These are phyloP conservation scores for Penicillium sp. DNA, from an alignment of 2,329 filamentous ascomycete species.

Conservation along the genomic window DNA sequence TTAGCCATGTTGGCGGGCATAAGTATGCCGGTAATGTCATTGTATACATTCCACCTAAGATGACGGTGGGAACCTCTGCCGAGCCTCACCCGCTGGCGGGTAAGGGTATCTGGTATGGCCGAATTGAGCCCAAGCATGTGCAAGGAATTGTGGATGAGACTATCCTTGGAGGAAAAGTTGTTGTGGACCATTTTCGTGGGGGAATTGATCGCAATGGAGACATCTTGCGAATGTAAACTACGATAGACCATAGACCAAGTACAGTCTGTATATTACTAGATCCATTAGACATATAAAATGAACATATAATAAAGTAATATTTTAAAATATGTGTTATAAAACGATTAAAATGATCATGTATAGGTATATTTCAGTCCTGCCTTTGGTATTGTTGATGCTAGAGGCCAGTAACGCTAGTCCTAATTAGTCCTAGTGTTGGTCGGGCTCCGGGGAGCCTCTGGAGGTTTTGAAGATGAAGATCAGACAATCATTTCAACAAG, in stretches of 20 bases:
- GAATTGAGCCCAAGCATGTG: constrained; percentile 81
- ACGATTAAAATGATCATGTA: no score
- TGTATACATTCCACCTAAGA: constrained; percentile 65
- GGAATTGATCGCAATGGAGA: constrained; percentile 79
- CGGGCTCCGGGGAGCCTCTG: constrained; percentile 26
- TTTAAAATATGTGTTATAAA: no score
- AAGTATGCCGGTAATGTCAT: constrained; percentile 95
- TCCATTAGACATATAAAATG: background rate
- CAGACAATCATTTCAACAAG: background rate
- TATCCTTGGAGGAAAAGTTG: constrained; percentile 82
- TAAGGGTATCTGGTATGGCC: constrained; percentile 77
- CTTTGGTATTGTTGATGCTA: no score
- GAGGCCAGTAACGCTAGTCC: constrained; percentile 24
- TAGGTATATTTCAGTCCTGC: no score
- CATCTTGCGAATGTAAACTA: constrained; percentile 62
- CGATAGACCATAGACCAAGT: background rate
- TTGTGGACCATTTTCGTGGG: constrained; percentile 79
- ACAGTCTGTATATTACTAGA: constrained; percentile 4
- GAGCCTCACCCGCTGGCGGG: constrained; percentile 43
- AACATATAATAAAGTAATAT: no score
- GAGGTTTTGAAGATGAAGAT: constrained; percentile 25
- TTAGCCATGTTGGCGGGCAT: constrained; percentile 91
- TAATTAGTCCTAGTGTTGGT: constrained; percentile 22
- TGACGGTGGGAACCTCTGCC: constrained; percentile 27
- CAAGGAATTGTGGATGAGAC: constrained; percentile 89